Evolutionary conservation across 2,329 filamentous ascomycete species (phyloP), one percentile per base, ranked within the genome.

Genomic region (Apiospora arundinis): DNA sequence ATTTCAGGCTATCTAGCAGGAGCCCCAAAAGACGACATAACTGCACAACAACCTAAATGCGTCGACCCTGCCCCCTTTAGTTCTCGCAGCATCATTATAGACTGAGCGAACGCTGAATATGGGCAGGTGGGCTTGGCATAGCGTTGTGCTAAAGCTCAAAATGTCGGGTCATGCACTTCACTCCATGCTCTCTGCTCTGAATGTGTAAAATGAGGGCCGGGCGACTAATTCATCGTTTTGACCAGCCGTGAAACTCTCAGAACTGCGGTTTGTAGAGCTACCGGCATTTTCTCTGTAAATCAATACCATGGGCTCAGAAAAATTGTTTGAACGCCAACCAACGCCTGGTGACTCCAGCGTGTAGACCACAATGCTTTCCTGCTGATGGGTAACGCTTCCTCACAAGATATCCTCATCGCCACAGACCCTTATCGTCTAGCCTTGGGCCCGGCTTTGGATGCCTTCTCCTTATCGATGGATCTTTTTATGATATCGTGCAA

Each of bases 401-500:
- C 56, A 14, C 9, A 40, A 5, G 8, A 40, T 21, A 63, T 0
- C 40, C 60, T 79, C 75, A 80, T 72, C 76, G 72, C 73, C 78
- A 32, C 18, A 40, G 21, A 63, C 2, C 40, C 60, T 79, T 75
- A 81, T 72, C 76, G 72, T 73, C 78, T 80, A 2, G 75, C 72
- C 73, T 79, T 83, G 25, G 76, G 78, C 74, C 81, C 82, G 46
- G 77, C 81, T 73, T 83, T 83, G 25, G 83, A 81, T 1, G 85
- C 86, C 78, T 88, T 89, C 74, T 87, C 83, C 75, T 86, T 83
- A 70, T 95, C 91, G 40, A 95, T 84, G 76, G 91, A 91, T 68
- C 89, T 86, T 80, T 89, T 88, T 78, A 99, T 87, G 45, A 98
- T 90, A 21, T 87, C 87, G 75, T 95, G 91, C 25, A 99, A 83